phyloP scores from a whole-genome alignment of 306 rosid genomes.

The Alnus glutinosa region DNA sequence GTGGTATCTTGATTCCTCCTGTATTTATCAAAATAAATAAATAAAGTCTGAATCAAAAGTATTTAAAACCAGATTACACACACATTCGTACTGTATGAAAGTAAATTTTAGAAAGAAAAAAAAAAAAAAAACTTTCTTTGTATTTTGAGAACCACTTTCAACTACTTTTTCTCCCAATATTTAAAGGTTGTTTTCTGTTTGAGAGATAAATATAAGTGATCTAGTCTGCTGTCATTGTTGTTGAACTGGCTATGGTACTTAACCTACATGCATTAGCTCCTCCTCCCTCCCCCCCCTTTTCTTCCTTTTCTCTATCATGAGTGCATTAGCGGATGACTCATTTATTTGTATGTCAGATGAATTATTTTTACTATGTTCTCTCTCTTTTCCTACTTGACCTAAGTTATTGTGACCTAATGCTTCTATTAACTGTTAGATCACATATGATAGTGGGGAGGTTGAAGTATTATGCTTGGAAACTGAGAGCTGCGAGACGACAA shows the following conservation, averaged over 20 bases:
- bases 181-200: background rate
- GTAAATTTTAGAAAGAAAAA: background rate
- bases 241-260: background rate
- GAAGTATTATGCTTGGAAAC: slow-evolving; percentile 39
- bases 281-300: background rate
- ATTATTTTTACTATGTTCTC: background rate
- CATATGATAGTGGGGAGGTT: slow-evolving; percentile 28
- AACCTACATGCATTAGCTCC: background rate
- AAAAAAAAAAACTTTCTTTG: too few relatives aligned
- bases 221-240: background rate
- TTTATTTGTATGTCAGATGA: background rate
- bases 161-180: background rate
- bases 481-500: slow-evolving; percentile 36
- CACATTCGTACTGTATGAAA: background rate
- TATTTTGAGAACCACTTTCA: too few relatives aligned
- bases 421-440: slow-evolving; percentile 31
- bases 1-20: background rate
- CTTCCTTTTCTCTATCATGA: background rate
- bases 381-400: background rate
- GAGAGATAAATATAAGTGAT: background rate
- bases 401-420: background rate
- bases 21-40: too few relatives aligned
- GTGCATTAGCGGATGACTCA: background rate
- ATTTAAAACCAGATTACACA: background rate
- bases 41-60: too few relatives aligned